Conservation (phyloP, 78 protist genomes). For the Chrysochromulina parva region DNA sequence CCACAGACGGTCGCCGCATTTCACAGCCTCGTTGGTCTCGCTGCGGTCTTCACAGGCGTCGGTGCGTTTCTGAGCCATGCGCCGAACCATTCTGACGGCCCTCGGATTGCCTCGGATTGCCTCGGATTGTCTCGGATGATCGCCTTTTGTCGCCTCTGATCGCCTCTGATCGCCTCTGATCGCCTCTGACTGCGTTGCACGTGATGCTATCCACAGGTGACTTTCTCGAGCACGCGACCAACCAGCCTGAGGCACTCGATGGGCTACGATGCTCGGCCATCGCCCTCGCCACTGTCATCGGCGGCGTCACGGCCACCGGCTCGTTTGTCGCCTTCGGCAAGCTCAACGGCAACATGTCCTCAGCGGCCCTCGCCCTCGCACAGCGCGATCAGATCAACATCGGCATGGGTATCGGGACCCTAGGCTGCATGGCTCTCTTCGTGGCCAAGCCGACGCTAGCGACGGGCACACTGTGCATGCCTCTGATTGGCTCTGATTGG, state of each 20-base stretch:
- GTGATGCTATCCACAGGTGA: background rate
- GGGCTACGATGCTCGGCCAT: constrained; percentile 57
- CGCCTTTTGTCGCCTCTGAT: too few species aligned
- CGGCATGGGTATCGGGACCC: background rate
- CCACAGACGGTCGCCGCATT: constrained; percentile 67
- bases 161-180: too few species aligned
- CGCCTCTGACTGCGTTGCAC: too few species aligned
- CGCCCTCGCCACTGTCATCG: constrained; percentile 75
- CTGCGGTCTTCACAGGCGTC: constrained; percentile 56
- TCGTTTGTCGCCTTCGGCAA: constrained; percentile 93
- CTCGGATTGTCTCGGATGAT: too few species aligned
- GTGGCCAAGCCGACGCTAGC: too few species aligned
- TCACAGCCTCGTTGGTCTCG: constrained; percentile 74
- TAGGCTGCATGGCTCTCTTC: background rate
- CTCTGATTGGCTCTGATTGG: too few species aligned
- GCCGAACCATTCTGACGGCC: too few species aligned
- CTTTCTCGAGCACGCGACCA: background rate
- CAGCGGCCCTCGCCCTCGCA: constrained; percentile 60
- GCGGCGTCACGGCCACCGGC: constrained; percentile 78
- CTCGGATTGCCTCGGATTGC: too few species aligned
- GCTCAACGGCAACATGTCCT: constrained; percentile 77
- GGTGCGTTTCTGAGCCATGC: constrained; percentile 14
- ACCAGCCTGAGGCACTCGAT: background rate
- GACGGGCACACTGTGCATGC: too few species aligned
- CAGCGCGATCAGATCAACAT: constrained; percentile 60